Base-by-base conservation (phyloP, 306 rosid genomes). In the Cucurbita maxima region DNA sequence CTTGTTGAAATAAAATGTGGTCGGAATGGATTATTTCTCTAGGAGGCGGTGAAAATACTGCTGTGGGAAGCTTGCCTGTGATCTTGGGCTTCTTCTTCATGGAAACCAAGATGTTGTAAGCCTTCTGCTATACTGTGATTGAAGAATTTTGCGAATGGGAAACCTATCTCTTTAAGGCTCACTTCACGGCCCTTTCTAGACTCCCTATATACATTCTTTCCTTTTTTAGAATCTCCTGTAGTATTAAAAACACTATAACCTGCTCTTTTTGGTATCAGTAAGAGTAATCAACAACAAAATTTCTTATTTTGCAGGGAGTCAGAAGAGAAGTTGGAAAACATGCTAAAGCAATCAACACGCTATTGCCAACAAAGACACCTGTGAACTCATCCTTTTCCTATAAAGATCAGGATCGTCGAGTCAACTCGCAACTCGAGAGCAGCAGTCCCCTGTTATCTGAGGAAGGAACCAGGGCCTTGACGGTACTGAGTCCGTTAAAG, bases 311-410 rank as follows among this genome's bases (percentile, higher is more conserved):
- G 81, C 84, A 94, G 98, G 98, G 98, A 62, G 98, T 90, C 44
- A 85, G 99, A 83, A 94, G 96, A 84, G 99, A 94, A 85, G 96
- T 84, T 12, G 99, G 99, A 47, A 87, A 78, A 18, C 92, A 89
- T 76, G 90, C 97, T 0, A 90, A 79, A 77, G 81, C 82, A 58
- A 77, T 94, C 58, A 94, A 94, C 87, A 85, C 79, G 81, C 59
- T 47, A 30, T 44, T 84, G 73, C 78, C 77, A 14, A 76, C 61
- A 25, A 78, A 78, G 4, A 53, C 76, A 53, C 82, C 74, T 16
- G 37, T 44, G 10, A 81, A 77, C 76, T 68, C 86, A 5, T 62
- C 86, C 5, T 44, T 25, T 54, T 78, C 11, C 30, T 68, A 79
- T 51, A 60, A 79, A 80, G 89, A 86, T 18, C 76, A 54, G 79